These are phyloP conservation scores for Helminthosporium solani DNA, from an alignment of 2,329 filamentous ascomycete species.

Conservation along the genomic window DNA sequence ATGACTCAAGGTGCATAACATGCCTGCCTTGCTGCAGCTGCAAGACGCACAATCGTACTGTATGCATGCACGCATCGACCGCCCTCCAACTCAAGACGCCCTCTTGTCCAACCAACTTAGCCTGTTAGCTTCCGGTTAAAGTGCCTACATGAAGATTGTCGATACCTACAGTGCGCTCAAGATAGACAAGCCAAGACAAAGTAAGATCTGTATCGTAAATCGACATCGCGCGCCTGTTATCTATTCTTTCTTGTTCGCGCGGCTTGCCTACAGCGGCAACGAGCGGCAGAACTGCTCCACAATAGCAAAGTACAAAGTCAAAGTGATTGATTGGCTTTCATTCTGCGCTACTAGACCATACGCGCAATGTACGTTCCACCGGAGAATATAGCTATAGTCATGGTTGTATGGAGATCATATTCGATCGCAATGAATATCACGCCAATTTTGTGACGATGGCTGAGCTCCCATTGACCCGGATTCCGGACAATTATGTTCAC, in stretches of 20 bases:
- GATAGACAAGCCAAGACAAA: neutral
- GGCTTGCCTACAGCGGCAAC: neutral
- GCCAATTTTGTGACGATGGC: neutral
- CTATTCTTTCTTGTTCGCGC: neutral
- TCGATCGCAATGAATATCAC: neutral
- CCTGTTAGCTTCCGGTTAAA: conserved; percentile 20
- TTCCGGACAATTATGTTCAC: neutral
- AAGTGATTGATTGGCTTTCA: neutral
- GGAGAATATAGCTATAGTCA: neutral
- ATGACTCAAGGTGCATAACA: conserved; percentile 16
- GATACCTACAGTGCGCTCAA: neutral
- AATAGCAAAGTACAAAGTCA: neutral
- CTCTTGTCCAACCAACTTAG: conserved; percentile 29
- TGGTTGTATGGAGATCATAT: neutral
- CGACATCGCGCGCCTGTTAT: neutral
- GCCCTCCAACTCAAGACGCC: conserved; percentile 18
- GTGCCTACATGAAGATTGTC: neutral
- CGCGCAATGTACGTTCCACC: neutral
- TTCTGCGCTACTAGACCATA: neutral
- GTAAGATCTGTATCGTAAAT: neutral
- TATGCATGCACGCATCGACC: conserved; percentile 30
- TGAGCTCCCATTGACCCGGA: neutral
- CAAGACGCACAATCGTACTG: conserved; percentile 22
- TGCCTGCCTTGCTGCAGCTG: conserved; percentile 6
- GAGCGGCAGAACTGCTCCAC: neutral